A percentile compares a stretch with the other conserved stretches of the same genome.
Evolutionary conservation across 1,139 yeast genomes (phyloP).

Genomic region (Lodderomyces elongisporus): DNA sequence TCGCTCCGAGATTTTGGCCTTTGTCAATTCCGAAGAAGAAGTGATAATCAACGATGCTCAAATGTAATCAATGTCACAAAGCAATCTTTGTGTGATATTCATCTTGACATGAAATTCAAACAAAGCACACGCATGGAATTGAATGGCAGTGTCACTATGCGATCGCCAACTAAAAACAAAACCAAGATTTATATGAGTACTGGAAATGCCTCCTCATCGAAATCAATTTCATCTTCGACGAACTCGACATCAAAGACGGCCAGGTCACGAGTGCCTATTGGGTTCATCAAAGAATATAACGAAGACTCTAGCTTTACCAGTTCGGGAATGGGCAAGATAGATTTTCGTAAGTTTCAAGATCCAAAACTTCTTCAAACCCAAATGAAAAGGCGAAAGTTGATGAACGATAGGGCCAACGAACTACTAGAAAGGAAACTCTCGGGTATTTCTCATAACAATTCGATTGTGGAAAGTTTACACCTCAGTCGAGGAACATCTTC

Average conservation of each 20-base stretch:
- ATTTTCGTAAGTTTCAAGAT: slow-evolving; percentile 33
- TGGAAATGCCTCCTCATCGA: slow-evolving; percentile 3
- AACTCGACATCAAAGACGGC: slow-evolving; percentile 1
- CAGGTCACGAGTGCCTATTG: slow-evolving; percentile 7
- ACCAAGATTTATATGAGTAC: slow-evolving; percentile 19
- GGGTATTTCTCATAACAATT: slow-evolving; percentile 11
- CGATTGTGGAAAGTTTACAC: slow-evolving; percentile 9
- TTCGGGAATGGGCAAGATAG: slow-evolving; percentile 6
- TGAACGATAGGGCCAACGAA: slow-evolving; percentile 30
- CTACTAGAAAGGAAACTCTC: slow-evolving; percentile 28
- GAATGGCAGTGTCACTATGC: slow-evolving; percentile 51
- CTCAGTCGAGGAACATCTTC: slow-evolving; percentile 1
- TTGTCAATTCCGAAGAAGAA: slow-evolving; percentile 48
- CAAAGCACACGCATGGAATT: slow-evolving; percentile 66
- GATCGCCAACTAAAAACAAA: slow-evolving; percentile 28
- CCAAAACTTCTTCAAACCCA: slow-evolving; percentile 40
- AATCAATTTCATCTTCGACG: not conserved
- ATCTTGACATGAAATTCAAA: slow-evolving; percentile 55
- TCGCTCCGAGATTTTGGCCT: slow-evolving; percentile 62
- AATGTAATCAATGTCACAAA: slow-evolving; percentile 52
- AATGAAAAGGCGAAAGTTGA: slow-evolving; percentile 28
- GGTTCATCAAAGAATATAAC: slow-evolving; percentile 16
- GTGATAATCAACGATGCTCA: slow-evolving; percentile 50
- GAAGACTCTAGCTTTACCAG: slow-evolving; percentile 21
- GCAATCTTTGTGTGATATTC: slow-evolving; percentile 64